Evolutionary conservation across 768 basidiomycete species (phyloP).

Genomic region (Boletellus ananiceps): DNA sequence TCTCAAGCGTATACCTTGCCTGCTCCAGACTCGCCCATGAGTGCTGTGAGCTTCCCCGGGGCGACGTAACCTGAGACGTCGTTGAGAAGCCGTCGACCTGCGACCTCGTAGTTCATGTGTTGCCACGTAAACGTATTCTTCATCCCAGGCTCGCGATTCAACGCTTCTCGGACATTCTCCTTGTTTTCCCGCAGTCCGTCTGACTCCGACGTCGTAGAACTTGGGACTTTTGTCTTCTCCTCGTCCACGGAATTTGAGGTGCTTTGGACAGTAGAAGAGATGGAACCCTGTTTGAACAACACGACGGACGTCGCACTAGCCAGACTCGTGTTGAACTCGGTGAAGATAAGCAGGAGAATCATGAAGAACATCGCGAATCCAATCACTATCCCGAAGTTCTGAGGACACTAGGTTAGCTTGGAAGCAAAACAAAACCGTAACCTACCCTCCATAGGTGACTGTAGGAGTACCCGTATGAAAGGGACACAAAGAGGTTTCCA

Average conservation of each 20-base stretch:
- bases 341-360: conserved; percentile 49
- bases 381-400: conserved; percentile 68
- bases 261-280: conserved; percentile 8
- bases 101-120: conserved; percentile 61
- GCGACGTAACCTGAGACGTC: conserved; percentile 76
- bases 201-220: conserved; percentile 1
- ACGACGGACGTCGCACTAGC: conserved; percentile 40
- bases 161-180: conserved; percentile 27
- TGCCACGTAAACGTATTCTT: conserved; percentile 79
- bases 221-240: conserved; percentile 24
- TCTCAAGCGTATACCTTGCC: conserved; percentile 35
- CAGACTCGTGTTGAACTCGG: conserved; percentile 46
- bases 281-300: conserved; percentile 63
- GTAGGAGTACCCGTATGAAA: conserved; percentile 41
- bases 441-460: conserved; percentile 48
- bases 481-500: conserved; percentile 52
- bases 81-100: conserved; percentile 55
- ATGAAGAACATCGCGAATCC: conserved; percentile 63
- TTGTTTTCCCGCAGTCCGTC: conserved; percentile 8
- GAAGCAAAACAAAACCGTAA: neutral
- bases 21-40: conserved; percentile 63
- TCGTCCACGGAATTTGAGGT: conserved; percentile 9
- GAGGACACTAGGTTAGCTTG: neutral
- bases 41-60: conserved; percentile 74
- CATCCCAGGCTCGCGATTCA: conserved; percentile 33